A percentile compares a stretch with the other conserved stretches of the same genome.
Conservation (phyloP, 768 basidiomycete species). For the Trichaptum fuscoviolaceum region DNA sequence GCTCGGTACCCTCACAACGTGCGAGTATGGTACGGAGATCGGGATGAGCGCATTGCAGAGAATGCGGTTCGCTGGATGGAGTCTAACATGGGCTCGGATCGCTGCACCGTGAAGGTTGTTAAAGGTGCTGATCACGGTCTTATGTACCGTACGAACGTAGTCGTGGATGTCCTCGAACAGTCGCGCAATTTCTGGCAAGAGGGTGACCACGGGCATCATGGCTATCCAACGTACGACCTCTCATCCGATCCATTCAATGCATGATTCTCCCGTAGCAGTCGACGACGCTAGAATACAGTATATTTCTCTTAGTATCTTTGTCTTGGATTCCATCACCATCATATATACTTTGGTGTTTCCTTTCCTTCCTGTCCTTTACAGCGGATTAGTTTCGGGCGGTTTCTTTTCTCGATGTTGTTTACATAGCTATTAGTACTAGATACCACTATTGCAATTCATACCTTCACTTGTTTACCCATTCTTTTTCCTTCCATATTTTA, state of each 20-base stretch:
- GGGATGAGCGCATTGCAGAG: slow-evolving; percentile 90
- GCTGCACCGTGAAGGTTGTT: slow-evolving; percentile 76
- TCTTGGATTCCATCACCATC: slow-evolving; percentile 1
- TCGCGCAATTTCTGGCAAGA: slow-evolving; percentile 42
- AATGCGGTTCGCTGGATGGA: slow-evolving; percentile 93
- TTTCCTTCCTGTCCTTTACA: neutral
- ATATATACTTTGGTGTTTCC: neutral
- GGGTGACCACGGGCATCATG: slow-evolving; percentile 10
- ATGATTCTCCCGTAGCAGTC: neutral
- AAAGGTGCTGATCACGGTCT: slow-evolving; percentile 88
- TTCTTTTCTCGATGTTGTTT: neutral
- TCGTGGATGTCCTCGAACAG: slow-evolving; percentile 79
- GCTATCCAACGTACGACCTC: neutral
- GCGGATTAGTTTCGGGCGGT: neutral
- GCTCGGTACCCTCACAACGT: slow-evolving; percentile 68
- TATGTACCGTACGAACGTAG: slow-evolving; percentile 87
- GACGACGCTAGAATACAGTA: neutral
- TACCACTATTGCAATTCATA: neutral
- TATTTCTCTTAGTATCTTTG: neutral
- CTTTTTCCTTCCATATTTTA: neutral
- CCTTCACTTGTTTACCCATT: neutral
- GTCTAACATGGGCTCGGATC: slow-evolving; percentile 66
- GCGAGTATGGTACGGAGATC: slow-evolving; percentile 89
- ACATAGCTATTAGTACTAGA: neutral
- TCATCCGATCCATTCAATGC: neutral